Percentiles rank a stretch among this genome's conserved stretches.
Conservation (phyloP, 1,284 basidiomycete species). For the Schizophyllum amplum region DNA sequence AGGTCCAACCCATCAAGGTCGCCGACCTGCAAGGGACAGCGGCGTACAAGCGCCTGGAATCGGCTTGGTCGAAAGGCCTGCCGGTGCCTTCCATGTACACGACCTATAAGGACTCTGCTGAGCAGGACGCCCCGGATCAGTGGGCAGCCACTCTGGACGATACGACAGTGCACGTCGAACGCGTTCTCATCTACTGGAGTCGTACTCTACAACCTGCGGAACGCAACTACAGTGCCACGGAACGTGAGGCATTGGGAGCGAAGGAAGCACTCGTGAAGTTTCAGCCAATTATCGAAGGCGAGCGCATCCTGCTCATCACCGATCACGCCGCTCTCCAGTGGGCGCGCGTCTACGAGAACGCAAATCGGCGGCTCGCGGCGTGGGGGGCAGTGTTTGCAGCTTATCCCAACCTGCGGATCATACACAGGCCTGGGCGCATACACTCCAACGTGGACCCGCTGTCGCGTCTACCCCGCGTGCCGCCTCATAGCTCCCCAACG, state of each 20-base stretch:
- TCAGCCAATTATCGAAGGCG: neutral
- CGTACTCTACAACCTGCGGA: too few relatives aligned
- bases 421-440: conserved; percentile 7
- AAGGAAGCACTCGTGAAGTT: conserved; percentile 9
- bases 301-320: conserved; percentile 1
- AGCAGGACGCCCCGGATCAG: conserved; percentile 24
- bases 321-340: conserved; percentile 1
- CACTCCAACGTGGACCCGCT: conserved; percentile 25
- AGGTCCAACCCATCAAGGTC: too few relatives aligned
- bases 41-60: conserved; percentile 17
- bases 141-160: conserved; percentile 18
- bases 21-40: too few relatives aligned
- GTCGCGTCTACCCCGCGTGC: too few relatives aligned
- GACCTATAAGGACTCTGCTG: conserved; percentile 18
- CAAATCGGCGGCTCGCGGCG: neutral
- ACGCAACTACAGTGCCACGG: too few relatives aligned
- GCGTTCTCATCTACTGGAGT: too few relatives aligned
- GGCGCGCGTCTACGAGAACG: neutral
- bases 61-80: too few relatives aligned
- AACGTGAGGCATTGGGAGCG: too few relatives aligned
- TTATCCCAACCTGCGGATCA: neutral
- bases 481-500: too few relatives aligned
- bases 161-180: too few relatives aligned
- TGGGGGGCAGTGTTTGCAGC: neutral
- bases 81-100: too few relatives aligned